Conservation (phyloP, 257 asterid genomes). For the Euphrasia confusa region DNA sequence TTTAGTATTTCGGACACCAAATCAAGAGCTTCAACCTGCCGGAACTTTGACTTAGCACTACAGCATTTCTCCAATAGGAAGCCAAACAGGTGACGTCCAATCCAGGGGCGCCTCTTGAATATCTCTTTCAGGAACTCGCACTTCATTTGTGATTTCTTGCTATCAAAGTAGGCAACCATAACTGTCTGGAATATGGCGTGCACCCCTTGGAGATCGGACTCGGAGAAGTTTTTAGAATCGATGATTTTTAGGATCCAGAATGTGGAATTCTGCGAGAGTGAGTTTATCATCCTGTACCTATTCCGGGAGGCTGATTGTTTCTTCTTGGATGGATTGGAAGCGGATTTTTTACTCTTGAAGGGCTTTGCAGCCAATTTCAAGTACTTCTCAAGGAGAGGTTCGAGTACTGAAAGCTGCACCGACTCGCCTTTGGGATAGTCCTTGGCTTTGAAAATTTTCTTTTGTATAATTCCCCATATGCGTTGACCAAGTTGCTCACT, state of each 20-base stretch:
- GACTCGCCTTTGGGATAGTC: conserved; percentile 77
- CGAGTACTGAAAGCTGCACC: conserved; percentile 53
- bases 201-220: conserved; percentile 53
- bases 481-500: conserved; percentile 96
- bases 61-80: conserved; percentile 82
- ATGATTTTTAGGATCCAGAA: conserved; percentile 82
- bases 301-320: conserved; percentile 71
- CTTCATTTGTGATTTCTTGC: conserved; percentile 81
- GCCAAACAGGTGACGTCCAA: conserved; percentile 55
- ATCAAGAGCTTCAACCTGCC: conserved; percentile 88
- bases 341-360: conserved; percentile 75
- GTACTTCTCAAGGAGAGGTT: conserved; percentile 72
- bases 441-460: conserved; percentile 87
- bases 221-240: conserved; percentile 55
- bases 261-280: conserved; percentile 77
- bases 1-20: conserved; percentile 56
- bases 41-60: conserved; percentile 55
- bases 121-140: conserved; percentile 69
- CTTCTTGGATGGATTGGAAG: conserved; percentile 60
- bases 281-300: conserved; percentile 65
- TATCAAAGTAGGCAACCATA: conserved; percentile 57
- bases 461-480: conserved; percentile 87
- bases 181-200: conserved; percentile 47
- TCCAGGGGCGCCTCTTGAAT: conserved; percentile 71
- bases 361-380: conserved; percentile 81